Base-by-base conservation (phyloP, 345 rosid genomes). In the Dovyalis caffra region DNA sequence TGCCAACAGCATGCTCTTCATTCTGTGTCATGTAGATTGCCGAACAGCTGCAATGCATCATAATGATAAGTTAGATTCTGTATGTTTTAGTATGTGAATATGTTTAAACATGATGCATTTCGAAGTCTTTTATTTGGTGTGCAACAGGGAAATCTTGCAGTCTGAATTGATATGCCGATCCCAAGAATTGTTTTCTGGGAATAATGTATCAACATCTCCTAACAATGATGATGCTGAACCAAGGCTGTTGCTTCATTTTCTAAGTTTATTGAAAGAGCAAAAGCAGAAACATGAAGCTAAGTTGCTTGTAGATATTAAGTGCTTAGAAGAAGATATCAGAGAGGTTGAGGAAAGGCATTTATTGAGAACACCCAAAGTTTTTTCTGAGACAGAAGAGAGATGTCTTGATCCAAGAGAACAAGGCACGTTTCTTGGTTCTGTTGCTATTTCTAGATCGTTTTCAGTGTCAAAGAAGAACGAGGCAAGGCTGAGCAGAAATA, bases 401-500 rank as follows among this genome's bases (percentile, higher is more conserved):
- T 64, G 58, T 60, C 66, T 75, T 56, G 29, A 68, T 76, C 79
- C 56, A 79, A 73, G 73, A 66, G 82, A 81, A 68, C 71, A 66
- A 47, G 77, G 60, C 38, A 70, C 78, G 63, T 63, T n/a, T 63
- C 45, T 12, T 47, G 64, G 63, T 64, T 40, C 43, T 33, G 64
- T 11, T 8, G 43, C 40, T 43, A 29, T 72, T 83, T 76, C 78
- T 56, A 73, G 68, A 56, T 70, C 88, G 45, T 14, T 8, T 70
- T 64, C 76, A 72, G 61, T 21, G 15, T 69, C 66, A 26, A 84
- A 72, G 60, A 21, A 34, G 47, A 34, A 37, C 4, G 47, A 57
- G 51, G 64, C 16, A 34, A 85, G 88, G 79, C 83, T 87, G 72
- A 64, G 82, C 84, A 90, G 80, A 69, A 87, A 89, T 81, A 83